These are phyloP conservation scores for Paraurostyla sp. DNA, from an alignment of 73 alveolate genomes.

Conservation along the genomic window DNA sequence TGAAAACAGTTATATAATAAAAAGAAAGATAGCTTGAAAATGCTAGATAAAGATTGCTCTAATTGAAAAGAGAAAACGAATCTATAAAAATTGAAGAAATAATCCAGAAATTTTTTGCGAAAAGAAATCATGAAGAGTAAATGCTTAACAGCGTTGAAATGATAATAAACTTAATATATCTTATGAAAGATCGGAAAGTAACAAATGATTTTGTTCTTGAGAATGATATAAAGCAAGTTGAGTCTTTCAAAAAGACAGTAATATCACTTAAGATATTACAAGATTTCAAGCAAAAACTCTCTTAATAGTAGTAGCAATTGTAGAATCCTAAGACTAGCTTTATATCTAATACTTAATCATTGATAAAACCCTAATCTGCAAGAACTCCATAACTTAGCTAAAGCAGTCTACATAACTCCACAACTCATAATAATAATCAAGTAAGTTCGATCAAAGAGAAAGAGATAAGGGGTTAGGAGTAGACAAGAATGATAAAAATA, in stretches of 20 bases:
- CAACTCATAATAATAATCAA: background rate
- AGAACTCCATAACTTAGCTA: background rate
- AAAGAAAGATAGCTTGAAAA: slow-evolving; percentile 11
- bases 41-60: background rate
- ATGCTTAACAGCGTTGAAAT: slow-evolving; percentile 8
- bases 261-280: background rate
- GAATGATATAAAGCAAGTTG: background rate
- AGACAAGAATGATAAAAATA: background rate
- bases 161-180: background rate
- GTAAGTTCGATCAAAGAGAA: background rate
- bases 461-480: background rate
- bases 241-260: background rate
- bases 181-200: background rate
- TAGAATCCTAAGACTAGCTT: too few relatives aligned
- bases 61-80: slow-evolving; percentile 12
- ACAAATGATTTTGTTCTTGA: slow-evolving; percentile 41
- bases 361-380: too few relatives aligned
- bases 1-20: background rate
- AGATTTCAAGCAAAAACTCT: background rate
- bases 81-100: slow-evolving; percentile 35
- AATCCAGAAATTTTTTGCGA: background rate
- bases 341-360: too few relatives aligned
- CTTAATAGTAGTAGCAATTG: too few relatives aligned
- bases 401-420: background rate
- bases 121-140: slow-evolving; percentile 33